Evolutionary conservation across 306 rosid species (phyloP), one percentile per base, ranked within the genome.

Genomic region (Glycine soja): DNA sequence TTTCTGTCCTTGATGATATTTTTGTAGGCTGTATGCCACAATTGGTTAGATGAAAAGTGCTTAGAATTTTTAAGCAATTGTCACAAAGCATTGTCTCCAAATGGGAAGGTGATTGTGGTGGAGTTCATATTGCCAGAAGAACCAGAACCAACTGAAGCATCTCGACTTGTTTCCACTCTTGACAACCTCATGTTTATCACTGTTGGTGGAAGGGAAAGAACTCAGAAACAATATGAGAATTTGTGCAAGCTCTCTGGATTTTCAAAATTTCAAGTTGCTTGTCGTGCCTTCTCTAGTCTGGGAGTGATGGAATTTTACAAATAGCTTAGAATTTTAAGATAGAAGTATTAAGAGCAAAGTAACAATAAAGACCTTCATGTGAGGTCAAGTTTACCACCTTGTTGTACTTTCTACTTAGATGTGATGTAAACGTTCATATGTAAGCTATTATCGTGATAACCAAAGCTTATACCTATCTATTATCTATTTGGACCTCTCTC

Each of bases 1-100:
- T 78, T 40, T 34, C 38, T 34, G 38, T 34, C 38, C 38, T 3
- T 4, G 38, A 3, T 61, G 51, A 45, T 3, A 4, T 43, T 75
- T 11, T 61, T 70, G 64, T 40, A 81, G 84, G 65, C 53, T 12
- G 79, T 76, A 4, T 75, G 48, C 1, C 85, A 82, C 7, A 79
- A 86, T 46, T 86, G 89, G 89, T 53, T 79, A 2, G 86, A 86
- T 13, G 85, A 82, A 7, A 72, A 79, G 36, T 86, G 85, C 80
- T 0, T 79, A 42, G 59, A 40, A 38, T 2, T 83, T 19, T 50
- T 86, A 47, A 79, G 56, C 4, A 82, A 82, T 10, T 82, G 86
- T 52, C 58, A 70, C n/a, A 76, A 70, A 48, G 87, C 89, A 24
- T 30, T 86, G 70, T 9, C 76, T 47, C 32, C 40, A 40, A 64